These are phyloP conservation scores for Eucalyptus marginata DNA, from an alignment of 345 rosid genomes.

Conservation along the genomic window DNA sequence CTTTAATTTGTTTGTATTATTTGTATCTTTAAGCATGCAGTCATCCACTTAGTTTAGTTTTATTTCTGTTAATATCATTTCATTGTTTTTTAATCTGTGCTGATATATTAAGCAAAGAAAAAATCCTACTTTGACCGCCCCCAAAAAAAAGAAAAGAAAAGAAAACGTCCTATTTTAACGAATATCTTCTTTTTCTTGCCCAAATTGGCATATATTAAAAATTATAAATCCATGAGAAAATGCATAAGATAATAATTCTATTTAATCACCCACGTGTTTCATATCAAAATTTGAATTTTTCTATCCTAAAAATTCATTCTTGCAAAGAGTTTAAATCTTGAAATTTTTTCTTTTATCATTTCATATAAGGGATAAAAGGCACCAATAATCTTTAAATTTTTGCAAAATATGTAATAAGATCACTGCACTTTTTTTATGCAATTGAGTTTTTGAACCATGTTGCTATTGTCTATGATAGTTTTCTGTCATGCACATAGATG, in stretches of 20 bases:
- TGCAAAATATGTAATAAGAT: neutral
- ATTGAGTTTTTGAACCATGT: neutral
- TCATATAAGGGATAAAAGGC: neutral
- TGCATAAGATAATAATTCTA: neutral
- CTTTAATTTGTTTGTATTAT: neutral
- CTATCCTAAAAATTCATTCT: no score
- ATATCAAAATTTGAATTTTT: no score
- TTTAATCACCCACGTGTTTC: neutral
- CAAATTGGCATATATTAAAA: neutral
- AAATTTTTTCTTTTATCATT: no score
- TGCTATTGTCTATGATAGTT: neutral
- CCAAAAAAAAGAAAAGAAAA: no score
- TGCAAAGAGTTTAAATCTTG: no score
- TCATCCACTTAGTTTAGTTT: neutral
- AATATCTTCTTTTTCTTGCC: neutral
- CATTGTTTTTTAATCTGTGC: no score
- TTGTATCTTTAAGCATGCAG: neutral
- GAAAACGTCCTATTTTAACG: neutral
- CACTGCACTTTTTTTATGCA: neutral
- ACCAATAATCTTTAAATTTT: accelerated
- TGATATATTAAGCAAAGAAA: neutral
- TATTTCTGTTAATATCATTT: neutral
- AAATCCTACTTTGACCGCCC: accelerated
- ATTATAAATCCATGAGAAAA: neutral
- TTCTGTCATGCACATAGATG: accelerated